Evolutionary conservation across 2,329 filamentous ascomycete species (phyloP), one percentile per base, ranked within the genome.

Genomic region (Epicoccum nigrum): DNA sequence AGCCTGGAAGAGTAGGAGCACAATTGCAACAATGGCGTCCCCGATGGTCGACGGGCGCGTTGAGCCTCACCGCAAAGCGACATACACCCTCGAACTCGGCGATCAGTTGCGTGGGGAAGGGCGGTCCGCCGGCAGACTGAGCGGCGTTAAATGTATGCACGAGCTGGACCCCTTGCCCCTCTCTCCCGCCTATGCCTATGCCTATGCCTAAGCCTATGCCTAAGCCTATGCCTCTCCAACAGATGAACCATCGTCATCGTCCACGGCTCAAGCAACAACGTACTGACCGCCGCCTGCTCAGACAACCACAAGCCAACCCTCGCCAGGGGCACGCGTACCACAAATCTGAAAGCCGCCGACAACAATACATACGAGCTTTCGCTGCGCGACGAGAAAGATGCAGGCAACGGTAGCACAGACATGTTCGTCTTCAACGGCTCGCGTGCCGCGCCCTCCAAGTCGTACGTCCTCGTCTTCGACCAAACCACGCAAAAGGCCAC

Each of bases 401-500:
- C 64, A 7, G 67, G 67, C 21, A 60, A 59, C 13, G 67, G 67
- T 20, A 60, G 59, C 13, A 57, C 51, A n/a, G 64, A 74, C 20
- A 58, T 73, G 31, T 76, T 74, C 58, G 65, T 64, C 35, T 79
- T 78, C 63, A 69, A 63, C 4, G 77, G 77, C 19, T 58, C 68
- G 32, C 68, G 68, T 34, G 69, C 59, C 3, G 60, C 55, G 4
- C 56, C 62, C 13, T 65, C 67, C 51, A 71, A 69, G 56, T 67
- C 70, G 8, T 76, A 74, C 39, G 77, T 81, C 8, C 81, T 96
- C 43, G 83, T 93, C 51, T 94, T 93, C 67, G 89, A 96, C 71
- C 81, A 87, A 7, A 77, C 80, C 15, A 85, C 84, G 44, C 85
- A 93, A 65, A 87, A 83, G 48, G 94, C 94, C 60, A 85, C 94